Evolutionary conservation across 768 basidiomycete species (phyloP), one percentile per base, ranked within the genome.

Genomic region (Agrocybe praecox): DNA sequence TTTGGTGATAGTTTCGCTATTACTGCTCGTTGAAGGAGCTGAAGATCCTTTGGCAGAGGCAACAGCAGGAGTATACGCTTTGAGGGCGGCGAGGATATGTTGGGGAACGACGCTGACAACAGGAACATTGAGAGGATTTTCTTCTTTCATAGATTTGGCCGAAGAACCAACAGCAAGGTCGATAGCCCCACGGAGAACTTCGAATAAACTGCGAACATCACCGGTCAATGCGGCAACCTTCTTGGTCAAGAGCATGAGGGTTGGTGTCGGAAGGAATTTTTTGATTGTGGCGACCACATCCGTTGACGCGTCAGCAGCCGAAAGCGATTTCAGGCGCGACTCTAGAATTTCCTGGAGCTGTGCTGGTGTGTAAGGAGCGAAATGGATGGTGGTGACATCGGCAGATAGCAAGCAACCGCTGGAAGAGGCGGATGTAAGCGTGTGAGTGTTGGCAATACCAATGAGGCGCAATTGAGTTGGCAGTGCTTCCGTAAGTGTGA

Each of bases 371-470:
- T 95, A 96, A 0, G 93, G 90, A 18, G 86, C 75, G 66, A 95
- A 94, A 67, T 94, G 92, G 33, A 94, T 72, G 1, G 91, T 93
- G 22, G 75, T 72, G 21, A 88, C 81, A 47, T 75, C 64, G 47
- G 67, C 72, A 54, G 80, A 67, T 57, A 65, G 77, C 57, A 68
- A 53, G 21, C 72, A 66, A 9, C 72, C 66, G 12, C 64, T 70
- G 0, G 76, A 67, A 9, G 73, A 67, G 12, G 85, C 78, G 2
- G 86, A 80, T 1, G 89, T 87, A 22, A 96, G 83, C 6, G 92
- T 93, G 64, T 94, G 93, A 2, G 90, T 92, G 65, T 96, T 96
- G 40, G 93, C 92, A 66, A 96, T 94, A 34, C 89, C 92, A 62
- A 95, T 86, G 40, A 94, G 69, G 47, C 91, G 85, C 55, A 94